Base-by-base conservation (phyloP, 305 asterid species). In the Coffea humblotiana region DNA sequence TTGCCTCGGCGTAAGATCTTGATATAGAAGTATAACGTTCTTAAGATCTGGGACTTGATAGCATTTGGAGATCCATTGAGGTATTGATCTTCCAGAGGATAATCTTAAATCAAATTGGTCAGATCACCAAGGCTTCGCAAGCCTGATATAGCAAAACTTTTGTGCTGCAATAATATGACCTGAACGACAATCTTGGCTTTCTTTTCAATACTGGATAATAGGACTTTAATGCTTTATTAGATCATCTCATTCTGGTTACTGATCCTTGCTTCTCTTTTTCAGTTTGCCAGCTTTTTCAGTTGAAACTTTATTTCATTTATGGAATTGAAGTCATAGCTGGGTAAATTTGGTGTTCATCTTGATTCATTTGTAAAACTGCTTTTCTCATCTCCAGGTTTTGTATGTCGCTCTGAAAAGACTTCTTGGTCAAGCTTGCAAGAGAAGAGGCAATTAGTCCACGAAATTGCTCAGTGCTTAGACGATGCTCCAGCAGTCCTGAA, bases 381-480 rank as follows among this genome's bases (percentile, higher is more conserved):
- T 78, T 82, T 67, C 49, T 19, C 58, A 58, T 75, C 72, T 75
- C 75, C 94, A 94, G 95, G 91, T 82, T 77, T 88, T 78, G 88
- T 81, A 40, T 81, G 82, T 82, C 94, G 90, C 82, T 89, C 92
- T 77, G 77, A 77, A 76, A 88, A 82, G 83, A 88, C 89, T 92
- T 84, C 89, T 77, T 89, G 85, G 77, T 79, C 91, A 87, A 91
- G 92, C 79, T 81, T 89, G 92, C 97, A 90, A 82, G 94, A 90
- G 84, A 92, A 86, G 87, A 87, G 97, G 75, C 90, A 89, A 60
- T 88, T 94, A 61, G 88, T 92, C 63, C 87, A 89, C 43, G 94
- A 88, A 82, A 85, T 92, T 73, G 88, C 92, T 0, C 90, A 88
- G 75, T 88, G 94, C 90, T 88, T 94, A 6, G 96, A 91, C 47